A percentile compares a stretch with the other conserved stretches of the same genome.
Evolutionary conservation across 2,329 filamentous ascomycete genomes (phyloP).

Genomic region (Calonectria pteridis): DNA sequence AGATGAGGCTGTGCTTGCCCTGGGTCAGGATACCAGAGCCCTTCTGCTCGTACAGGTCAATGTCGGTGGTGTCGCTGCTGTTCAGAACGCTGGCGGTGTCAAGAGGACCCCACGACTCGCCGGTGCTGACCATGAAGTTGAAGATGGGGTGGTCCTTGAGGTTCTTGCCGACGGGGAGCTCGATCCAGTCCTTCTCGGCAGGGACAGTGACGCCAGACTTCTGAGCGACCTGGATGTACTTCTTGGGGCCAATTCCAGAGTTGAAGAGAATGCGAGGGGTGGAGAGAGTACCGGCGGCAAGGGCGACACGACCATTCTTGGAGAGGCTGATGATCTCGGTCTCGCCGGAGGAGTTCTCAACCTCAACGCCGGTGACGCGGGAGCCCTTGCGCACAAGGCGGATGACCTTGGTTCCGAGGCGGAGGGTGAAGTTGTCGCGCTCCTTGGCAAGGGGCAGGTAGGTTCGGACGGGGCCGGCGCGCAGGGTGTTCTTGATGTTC

Average conservation of each 20-base stretch:
- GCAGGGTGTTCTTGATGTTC: constrained; percentile 74
- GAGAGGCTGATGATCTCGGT: constrained; percentile 71
- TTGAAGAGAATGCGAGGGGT: constrained; percentile 74
- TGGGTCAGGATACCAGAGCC: constrained; percentile 73
- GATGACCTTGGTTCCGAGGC: constrained; percentile 72
- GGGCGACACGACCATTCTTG: constrained; percentile 71
- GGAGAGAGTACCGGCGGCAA: constrained; percentile 76
- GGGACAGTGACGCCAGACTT: constrained; percentile 66
- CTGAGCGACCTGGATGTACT: constrained; percentile 65
- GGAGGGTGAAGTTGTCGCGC: constrained; percentile 74
- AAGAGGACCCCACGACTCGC: constrained; percentile 17
- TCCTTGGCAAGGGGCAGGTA: constrained; percentile 73
- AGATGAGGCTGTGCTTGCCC: constrained; percentile 71
- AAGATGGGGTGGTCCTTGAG: constrained; percentile 66
- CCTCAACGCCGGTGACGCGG: constrained; percentile 73
- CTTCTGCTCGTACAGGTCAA: constrained; percentile 71
- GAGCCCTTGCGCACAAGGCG: constrained; percentile 72
- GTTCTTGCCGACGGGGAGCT: constrained; percentile 68
- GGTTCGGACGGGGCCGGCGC: constrained; percentile 77
- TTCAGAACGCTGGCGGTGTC: constrained; percentile 61
- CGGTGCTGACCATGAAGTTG: constrained; percentile 40
- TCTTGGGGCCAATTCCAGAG: constrained; percentile 71
- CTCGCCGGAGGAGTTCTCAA: constrained; percentile 65
- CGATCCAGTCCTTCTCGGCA: constrained; percentile 63
- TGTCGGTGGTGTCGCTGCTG: constrained; percentile 64